Percentiles rank a stretch among this genome's conserved stretches.
Conservation (phyloP, 2,329 filamentous ascomycete genomes). For the Diaporthe capsici region DNA sequence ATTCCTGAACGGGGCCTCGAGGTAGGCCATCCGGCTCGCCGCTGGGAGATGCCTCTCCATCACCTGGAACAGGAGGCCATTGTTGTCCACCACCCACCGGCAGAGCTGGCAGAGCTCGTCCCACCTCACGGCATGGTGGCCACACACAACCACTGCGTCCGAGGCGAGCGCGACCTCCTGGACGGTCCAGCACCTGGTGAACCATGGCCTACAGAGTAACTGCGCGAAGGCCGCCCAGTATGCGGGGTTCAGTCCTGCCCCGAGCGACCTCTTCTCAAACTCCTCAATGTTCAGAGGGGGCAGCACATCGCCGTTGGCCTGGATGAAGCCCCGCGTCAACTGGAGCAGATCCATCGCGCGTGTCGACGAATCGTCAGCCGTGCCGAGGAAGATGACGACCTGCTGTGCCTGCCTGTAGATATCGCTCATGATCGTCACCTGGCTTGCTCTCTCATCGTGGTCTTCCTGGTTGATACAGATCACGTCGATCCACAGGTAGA, state of each 20-base stretch:
- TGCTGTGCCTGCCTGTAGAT: not conserved
- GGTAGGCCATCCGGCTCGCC: not conserved
- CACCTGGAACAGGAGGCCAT: not conserved
- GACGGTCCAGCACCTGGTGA: not conserved
- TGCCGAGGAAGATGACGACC: not conserved
- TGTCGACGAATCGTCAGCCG: not conserved
- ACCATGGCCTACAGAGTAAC: not conserved
- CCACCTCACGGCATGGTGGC: not conserved
- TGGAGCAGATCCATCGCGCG: not conserved
- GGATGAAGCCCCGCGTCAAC: not conserved
- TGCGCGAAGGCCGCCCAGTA: not conserved
- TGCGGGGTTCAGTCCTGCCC: not conserved
- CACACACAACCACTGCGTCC: not conserved
- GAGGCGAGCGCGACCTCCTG: not conserved
- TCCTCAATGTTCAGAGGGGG: not conserved
- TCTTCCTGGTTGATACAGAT: slow-evolving; percentile 1
- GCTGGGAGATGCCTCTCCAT: not conserved
- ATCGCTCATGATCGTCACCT: not conserved
- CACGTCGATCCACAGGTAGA: not conserved
- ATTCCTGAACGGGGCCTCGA: not conserved
- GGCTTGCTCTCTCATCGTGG: not conserved
- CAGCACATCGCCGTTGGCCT: not conserved
- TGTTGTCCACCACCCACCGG: not conserved
- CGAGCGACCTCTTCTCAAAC: not conserved
- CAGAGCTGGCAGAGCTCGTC: not conserved